Percentiles rank a stretch among this genome's conserved stretches.
Evolutionary conservation across 2,329 filamentous ascomycete species (phyloP).

Genomic region (Hortaea sp.): DNA sequence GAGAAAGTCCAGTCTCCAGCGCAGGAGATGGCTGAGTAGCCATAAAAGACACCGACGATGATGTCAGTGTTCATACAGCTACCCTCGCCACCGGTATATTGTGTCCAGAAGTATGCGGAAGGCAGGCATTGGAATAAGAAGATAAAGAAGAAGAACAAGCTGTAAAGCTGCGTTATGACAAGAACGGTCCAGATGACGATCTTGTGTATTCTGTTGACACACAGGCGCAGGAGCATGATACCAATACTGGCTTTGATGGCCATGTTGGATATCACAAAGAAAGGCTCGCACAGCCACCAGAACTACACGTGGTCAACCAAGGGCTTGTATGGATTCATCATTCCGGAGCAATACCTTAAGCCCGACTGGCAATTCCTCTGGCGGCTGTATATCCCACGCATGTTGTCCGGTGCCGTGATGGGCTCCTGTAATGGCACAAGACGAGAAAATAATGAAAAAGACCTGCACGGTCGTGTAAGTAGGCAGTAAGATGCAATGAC

Average conservation of each 20-base stretch:
- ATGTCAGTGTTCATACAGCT: neutral
- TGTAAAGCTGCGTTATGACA: conserved; percentile 9
- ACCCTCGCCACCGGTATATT: conserved; percentile 6
- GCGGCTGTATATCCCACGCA: no score
- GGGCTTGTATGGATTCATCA: conserved; percentile 10
- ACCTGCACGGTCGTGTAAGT: no score
- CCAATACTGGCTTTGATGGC: conserved; percentile 13
- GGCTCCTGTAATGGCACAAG: no score
- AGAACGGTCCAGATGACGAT: conserved; percentile 6
- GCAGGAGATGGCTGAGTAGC: no score
- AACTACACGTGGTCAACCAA: conserved; percentile 22
- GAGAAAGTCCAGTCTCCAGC: no score
- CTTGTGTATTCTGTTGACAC: conserved; percentile 5
- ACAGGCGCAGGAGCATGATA: conserved; percentile 8
- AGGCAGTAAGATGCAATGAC: no score
- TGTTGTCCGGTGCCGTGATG: no score
- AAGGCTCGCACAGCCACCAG: conserved; percentile 28
- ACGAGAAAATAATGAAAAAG: no score
- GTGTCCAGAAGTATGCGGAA: conserved; percentile 10
- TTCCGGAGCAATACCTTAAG: no score
- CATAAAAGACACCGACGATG: no score
- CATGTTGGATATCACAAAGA: conserved; percentile 13
- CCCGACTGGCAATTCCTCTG: no score
- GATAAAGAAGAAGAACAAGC: conserved; percentile 9
- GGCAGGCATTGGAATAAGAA: conserved; percentile 11